phyloP scores from a whole-genome alignment of 306 rosid species.

The Castanea mollissima region DNA sequence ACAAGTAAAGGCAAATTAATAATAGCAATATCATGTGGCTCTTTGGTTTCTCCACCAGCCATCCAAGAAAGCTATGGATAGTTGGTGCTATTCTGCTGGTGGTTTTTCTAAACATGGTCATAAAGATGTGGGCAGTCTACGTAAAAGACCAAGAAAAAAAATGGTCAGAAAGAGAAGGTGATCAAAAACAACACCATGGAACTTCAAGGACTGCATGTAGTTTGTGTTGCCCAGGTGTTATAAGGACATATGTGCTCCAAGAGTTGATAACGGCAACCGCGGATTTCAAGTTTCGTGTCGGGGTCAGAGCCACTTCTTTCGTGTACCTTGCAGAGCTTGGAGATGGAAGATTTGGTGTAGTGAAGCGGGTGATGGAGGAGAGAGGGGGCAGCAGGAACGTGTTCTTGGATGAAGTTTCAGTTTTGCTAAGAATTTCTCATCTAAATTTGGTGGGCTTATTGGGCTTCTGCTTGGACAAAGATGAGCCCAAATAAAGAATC shows the following conservation, averaged over 20 bases:
- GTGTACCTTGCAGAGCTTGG: slow-evolving; percentile 25
- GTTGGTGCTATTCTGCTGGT: not conserved
- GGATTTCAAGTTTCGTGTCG: slow-evolving; percentile 9
- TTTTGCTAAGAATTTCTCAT: slow-evolving; percentile 22
- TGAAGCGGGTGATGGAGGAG: slow-evolving; percentile 15
- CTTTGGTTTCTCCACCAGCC: slow-evolving; percentile 7
- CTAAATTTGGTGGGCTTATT: slow-evolving; percentile 17
- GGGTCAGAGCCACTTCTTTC: slow-evolving; percentile 13
- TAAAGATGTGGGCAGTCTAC: not conserved
- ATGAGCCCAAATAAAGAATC: not conserved
- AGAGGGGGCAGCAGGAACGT: slow-evolving; percentile 13
- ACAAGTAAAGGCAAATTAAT: not conserved
- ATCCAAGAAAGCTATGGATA: not conserved
- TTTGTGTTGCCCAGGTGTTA: not conserved
- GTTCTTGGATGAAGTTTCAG: slow-evolving; percentile 24
- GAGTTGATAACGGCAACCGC: slow-evolving; percentile 13
- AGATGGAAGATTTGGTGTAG: slow-evolving; percentile 17
- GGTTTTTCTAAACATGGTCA: not conserved
- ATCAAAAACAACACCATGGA: not conserved
- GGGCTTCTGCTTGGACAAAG: slow-evolving; percentile 22
- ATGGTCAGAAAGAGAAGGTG: not conserved
- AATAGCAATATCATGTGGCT: slow-evolving; percentile 4
- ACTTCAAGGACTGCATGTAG: not conserved
- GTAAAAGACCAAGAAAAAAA: not conserved
- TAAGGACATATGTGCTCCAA: slow-evolving; percentile 2